These are phyloP conservation scores for Coccomyxa sp. DNA, from an alignment of 139 green algal species.

Conservation along the genomic window DNA sequence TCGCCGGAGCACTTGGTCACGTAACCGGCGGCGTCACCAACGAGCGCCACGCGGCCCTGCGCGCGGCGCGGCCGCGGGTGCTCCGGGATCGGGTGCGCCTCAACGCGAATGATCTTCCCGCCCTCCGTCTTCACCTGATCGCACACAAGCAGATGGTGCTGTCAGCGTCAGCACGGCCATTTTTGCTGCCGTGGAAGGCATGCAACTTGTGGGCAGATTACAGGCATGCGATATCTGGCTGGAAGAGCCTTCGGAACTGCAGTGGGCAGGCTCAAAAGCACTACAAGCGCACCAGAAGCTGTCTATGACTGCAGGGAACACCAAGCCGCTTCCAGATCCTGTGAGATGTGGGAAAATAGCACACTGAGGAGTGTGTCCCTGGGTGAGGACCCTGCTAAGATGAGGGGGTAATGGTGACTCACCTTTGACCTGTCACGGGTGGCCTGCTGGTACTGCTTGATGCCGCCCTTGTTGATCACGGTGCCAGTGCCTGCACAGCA, in stretches of 20 bases:
- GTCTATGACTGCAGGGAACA: too few relatives aligned
- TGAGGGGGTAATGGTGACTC: background rate
- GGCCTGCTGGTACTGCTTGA: conserved; percentile 99
- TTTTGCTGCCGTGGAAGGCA: too few relatives aligned
- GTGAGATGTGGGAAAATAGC: too few relatives aligned
- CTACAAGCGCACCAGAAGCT: background rate
- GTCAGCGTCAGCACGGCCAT: too few relatives aligned
- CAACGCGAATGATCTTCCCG: conserved; percentile 97
- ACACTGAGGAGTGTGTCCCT: too few relatives aligned
- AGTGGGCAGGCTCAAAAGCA: background rate
- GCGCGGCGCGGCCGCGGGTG: conserved; percentile 84
- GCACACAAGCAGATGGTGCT: background rate
- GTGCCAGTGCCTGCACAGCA: conserved; percentile 79
- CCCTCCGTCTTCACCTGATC: conserved; percentile 86
- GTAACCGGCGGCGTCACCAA: conserved; percentile 87
- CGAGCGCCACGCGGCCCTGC: conserved; percentile 80
- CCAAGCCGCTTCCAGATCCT: too few relatives aligned
- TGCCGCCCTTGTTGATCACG: conserved; percentile 99
- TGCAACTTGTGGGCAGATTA: too few relatives aligned
- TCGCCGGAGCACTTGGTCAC: conserved; percentile 76
- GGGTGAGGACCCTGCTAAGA: too few relatives aligned
- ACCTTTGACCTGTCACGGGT: conserved; percentile 49
- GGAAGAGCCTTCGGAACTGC: too few relatives aligned
- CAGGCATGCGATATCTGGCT: too few relatives aligned
- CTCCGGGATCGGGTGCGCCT: conserved; percentile 98